Evolutionary conservation across 1,284 basidiomycete genomes (phyloP).

Genomic region (Cryptococcus sp.): DNA sequence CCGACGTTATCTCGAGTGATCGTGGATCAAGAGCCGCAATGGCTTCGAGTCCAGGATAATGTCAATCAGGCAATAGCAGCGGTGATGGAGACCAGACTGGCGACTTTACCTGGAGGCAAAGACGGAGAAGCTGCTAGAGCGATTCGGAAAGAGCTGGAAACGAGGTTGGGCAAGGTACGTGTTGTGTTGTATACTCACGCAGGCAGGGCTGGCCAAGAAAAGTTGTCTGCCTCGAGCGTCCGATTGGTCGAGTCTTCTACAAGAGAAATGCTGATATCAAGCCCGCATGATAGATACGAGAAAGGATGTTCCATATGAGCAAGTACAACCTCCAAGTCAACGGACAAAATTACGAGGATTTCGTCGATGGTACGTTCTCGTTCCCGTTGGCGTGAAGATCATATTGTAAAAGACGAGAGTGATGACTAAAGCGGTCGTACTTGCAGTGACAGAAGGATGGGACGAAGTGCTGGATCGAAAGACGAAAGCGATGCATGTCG

Average conservation of each 20-base stretch:
- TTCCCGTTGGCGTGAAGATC: background rate
- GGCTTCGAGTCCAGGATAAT: conserved; percentile 45
- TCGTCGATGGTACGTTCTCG: conserved; percentile 55
- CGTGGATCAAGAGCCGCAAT: conserved; percentile 46
- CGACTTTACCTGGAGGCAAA: conserved; percentile 41
- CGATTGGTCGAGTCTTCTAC: background rate
- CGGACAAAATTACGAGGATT: conserved; percentile 70
- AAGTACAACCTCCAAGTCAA: conserved; percentile 74
- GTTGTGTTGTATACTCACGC: background rate
- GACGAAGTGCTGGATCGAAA: conserved; percentile 74
- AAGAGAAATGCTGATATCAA: background rate
- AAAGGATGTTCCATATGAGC: conserved; percentile 62
- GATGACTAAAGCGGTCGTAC: too few species aligned
- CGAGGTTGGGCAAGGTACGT: conserved; percentile 37
- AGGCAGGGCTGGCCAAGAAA: conserved; percentile 4
- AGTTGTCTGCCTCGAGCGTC: background rate
- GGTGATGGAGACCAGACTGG: conserved; percentile 38
- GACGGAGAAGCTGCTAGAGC: conserved; percentile 31
- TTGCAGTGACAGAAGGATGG: conserved; percentile 69
- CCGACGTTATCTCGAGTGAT: conserved; percentile 30
- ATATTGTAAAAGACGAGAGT: background rate
- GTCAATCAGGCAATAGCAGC: conserved; percentile 25
- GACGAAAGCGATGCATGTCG: conserved; percentile 69
- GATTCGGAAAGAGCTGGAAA: conserved; percentile 42
- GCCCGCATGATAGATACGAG: conserved; percentile 35